Evolutionary conservation across 371 early-diverging fungal genomes (phyloP), one percentile per base, ranked within the genome.

Genomic region (Lichtheimia ramosa): DNA sequence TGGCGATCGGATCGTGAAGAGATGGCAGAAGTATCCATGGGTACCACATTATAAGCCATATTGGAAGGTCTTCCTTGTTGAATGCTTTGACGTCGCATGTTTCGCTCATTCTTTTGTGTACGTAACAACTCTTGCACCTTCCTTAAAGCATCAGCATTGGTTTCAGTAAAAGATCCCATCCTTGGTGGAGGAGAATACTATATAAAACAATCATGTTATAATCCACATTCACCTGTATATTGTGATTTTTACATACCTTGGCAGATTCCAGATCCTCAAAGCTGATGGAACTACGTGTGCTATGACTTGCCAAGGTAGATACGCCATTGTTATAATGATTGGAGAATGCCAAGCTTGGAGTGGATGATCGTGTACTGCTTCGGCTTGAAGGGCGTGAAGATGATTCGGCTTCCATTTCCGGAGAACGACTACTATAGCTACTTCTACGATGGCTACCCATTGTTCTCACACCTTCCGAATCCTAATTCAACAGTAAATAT

Each of bases 241-340:
- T 25, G 34, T 59, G 1, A 7, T 18, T 15, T 43, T 18, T 23
- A 15, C 13, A 3, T 64, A 66, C 70, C 61, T 61, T 71, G 13
- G 34, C 24, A 10, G 55, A 51, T 25, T 71, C 71, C 40, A 67
- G 39, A 20, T 71, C 71, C 25, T 71, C 71, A 39, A 66, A 43
- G 24, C 71, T 71, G 3, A 64, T 14, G 2, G 71, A 66, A 51
- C 71, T 71, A 12, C 71, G 67, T 1, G 71, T 64, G 28, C 71
- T 70, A 8, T 66, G 63, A 16, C 66, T 71, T 3, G 65, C 51
- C 20, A 62, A 52, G 5, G 71, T 66, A 5, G 70, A 60, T 40
- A 34, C 34, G 8, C 46, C 50, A 50, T 40, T 25, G 58, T 50
- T 42, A 18, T 18, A 14, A 3, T 54, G 57, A 40, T 58, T 62